A percentile compares a stretch with the other conserved stretches of the same genome.
phyloP scores from a whole-genome alignment of 2,329 filamentous ascomycete species.

The Colletotrichum spaethianum region DNA sequence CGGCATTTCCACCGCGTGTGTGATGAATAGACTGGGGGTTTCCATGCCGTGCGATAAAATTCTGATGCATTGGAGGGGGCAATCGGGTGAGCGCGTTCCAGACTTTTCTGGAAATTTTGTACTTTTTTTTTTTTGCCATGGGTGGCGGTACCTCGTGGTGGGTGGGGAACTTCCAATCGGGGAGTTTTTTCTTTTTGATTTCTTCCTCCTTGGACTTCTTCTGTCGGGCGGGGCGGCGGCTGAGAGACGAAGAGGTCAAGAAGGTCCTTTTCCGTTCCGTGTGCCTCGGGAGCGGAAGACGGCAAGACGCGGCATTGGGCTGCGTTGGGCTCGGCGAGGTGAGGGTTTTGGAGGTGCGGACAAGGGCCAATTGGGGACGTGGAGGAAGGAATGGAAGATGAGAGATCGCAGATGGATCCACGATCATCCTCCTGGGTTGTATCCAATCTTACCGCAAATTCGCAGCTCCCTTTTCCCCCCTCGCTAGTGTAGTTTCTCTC shows the following conservation, averaged over 20 bases:
- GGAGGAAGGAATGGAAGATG: constrained; percentile 1
- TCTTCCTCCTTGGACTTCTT: neutral
- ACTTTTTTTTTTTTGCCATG: neutral
- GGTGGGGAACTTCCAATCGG: constrained; percentile 18
- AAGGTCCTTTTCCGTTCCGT: constrained; percentile 18
- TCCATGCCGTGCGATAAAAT: neutral
- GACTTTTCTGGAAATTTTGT: constrained; percentile 21
- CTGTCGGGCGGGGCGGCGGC: neutral
- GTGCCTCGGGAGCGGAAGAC: constrained; percentile 20
- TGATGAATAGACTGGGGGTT: neutral
- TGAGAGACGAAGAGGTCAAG: neutral
- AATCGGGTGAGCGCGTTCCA: neutral
- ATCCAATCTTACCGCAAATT: constrained; percentile 11
- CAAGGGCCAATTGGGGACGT: constrained; percentile 2
- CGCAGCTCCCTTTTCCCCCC: neutral
- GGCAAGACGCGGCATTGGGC: constrained; percentile 40
- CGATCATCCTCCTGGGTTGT: constrained; percentile 16
- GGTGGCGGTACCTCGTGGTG: neutral
- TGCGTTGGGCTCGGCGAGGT: constrained; percentile 26
- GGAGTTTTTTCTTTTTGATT: neutral
- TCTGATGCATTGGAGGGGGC: neutral
- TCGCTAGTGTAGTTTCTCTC: too few species aligned
- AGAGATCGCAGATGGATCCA: constrained; percentile 10
- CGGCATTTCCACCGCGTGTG: neutral
- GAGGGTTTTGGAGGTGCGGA: constrained; percentile 2